Conservation (phyloP, 768 basidiomycete species). For the Termitomyces sp. region DNA sequence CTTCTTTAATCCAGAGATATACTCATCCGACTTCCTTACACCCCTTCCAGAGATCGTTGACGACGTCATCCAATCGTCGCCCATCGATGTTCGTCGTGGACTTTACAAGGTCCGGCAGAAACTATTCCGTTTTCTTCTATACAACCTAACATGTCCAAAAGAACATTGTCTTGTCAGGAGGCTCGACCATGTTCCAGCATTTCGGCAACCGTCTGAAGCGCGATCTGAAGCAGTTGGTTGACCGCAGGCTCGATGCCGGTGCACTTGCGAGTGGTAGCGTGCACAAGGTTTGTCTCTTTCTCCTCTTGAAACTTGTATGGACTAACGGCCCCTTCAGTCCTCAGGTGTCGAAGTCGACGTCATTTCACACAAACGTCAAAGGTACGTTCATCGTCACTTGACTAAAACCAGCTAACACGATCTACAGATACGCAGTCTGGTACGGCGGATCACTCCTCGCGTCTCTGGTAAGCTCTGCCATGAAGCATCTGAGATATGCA, state of each 20-base stretch:
- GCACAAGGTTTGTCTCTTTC: conserved; percentile 52
- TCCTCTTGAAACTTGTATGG: background rate
- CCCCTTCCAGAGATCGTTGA: conserved; percentile 96
- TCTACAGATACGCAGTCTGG: conserved; percentile 90
- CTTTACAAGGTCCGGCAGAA: conserved; percentile 72
- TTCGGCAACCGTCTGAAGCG: conserved; percentile 96
- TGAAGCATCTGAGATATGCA: background rate
- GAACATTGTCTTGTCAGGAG: conserved; percentile 97
- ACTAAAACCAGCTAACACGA: conserved; percentile 6
- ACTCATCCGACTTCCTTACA: conserved; percentile 95
- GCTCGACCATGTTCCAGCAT: conserved; percentile 99
- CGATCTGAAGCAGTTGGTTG: conserved; percentile 91
- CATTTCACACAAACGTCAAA: conserved; percentile 96
- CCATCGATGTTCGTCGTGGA: conserved; percentile 95
- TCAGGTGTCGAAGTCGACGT: conserved; percentile 98
- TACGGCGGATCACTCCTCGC: conserved; percentile 95
- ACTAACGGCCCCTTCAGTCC: conserved; percentile 45
- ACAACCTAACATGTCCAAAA: conserved; percentile 19
- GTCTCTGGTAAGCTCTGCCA: conserved; percentile 58
- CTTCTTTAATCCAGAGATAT: conserved; percentile 99
- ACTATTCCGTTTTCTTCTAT: too few relatives aligned
- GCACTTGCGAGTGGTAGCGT: conserved; percentile 68
- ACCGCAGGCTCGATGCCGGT: conserved; percentile 79
- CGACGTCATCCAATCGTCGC: conserved; percentile 90
- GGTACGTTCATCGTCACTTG: conserved; percentile 36